phyloP scores from a whole-genome alignment of 768 basidiomycete genomes.

The Panaeolus cyanescens region DNA sequence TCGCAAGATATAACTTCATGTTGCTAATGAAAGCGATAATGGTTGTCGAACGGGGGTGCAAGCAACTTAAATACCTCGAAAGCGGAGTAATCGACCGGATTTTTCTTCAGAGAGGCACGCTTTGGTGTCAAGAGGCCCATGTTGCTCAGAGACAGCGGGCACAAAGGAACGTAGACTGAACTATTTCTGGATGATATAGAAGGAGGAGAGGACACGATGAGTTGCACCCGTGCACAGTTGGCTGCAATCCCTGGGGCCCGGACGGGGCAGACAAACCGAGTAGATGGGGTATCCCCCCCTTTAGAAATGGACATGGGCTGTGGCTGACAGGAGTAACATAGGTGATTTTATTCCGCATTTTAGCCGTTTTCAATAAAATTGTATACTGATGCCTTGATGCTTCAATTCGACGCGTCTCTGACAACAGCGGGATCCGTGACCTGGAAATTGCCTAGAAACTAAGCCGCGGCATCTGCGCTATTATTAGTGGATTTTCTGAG shows the following conservation, averaged over 20 bases:
- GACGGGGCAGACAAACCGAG: not conserved
- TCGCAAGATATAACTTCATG: constrained; percentile 25
- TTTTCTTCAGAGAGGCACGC: not conserved
- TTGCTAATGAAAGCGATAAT: not conserved
- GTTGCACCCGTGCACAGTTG: not conserved
- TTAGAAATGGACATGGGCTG: not conserved
- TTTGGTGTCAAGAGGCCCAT: not conserved
- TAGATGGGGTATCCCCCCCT: not conserved
- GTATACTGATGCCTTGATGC: not conserved
- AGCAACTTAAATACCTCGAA: not conserved
- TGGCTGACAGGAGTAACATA: not conserved
- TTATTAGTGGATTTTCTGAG: not conserved
- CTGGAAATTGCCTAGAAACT: not conserved
- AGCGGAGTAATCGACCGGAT: not conserved
- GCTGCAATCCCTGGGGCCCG: not conserved
- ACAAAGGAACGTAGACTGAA: not conserved
- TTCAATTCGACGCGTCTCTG: not conserved
- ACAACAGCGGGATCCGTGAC: not conserved
- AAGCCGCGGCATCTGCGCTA: not conserved
- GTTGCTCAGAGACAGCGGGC: not conserved
- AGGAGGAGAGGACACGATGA: not conserved
- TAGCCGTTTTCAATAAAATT: not conserved
- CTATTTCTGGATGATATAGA: not conserved
- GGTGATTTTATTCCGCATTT: not conserved
- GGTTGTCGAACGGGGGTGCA: not conserved